Percentiles rank a stretch among this genome's conserved stretches.
These are phyloP conservation scores for Rhodotorula sp. DNA, from an alignment of 1,284 basidiomycete species.

Conservation along the genomic window DNA sequence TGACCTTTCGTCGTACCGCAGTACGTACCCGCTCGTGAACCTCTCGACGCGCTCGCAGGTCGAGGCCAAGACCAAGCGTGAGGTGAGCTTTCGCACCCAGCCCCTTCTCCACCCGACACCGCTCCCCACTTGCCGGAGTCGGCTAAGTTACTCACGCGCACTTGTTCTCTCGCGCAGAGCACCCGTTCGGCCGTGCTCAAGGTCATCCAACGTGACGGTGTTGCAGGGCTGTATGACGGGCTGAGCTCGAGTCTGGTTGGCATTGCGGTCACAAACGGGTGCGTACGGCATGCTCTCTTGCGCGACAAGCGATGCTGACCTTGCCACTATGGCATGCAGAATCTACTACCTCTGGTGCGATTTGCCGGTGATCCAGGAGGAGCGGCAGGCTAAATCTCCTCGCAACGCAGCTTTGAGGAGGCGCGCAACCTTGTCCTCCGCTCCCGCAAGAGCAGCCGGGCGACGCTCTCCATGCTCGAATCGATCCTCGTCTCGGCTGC, in stretches of 20 bases:
- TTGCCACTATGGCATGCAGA: constrained; percentile 51
- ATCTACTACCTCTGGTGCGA: constrained; percentile 71
- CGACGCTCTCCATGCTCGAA: constrained; percentile 77
- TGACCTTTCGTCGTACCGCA: neutral
- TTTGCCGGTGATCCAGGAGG: neutral
- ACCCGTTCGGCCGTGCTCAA: constrained; percentile 45
- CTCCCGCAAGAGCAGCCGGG: constrained; percentile 28
- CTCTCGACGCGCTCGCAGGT: constrained; percentile 92
- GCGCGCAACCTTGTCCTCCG: constrained; percentile 38
- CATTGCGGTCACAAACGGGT: constrained; percentile 92
- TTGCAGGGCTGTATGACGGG: constrained; percentile 83
- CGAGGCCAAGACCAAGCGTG: constrained; percentile 73
- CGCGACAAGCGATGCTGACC: neutral
- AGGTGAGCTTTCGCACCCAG: constrained; percentile 60
- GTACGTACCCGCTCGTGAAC: constrained; percentile 72
- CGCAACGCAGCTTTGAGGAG: constrained; percentile 39
- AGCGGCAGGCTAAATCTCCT: neutral
- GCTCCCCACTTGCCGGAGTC: too few species aligned
- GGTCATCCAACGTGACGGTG: constrained; percentile 73
- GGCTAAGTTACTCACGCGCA: too few species aligned
- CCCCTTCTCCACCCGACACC: neutral
- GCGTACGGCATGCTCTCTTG: constrained; percentile 48
- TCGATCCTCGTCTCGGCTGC: constrained; percentile 87
- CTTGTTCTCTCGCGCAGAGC: constrained; percentile 8
- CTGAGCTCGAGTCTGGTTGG: constrained; percentile 83